Evolutionary conservation across 495 filamentous ascomycete genomes (phyloP).

Genomic region (Aspergillus affinis): DNA sequence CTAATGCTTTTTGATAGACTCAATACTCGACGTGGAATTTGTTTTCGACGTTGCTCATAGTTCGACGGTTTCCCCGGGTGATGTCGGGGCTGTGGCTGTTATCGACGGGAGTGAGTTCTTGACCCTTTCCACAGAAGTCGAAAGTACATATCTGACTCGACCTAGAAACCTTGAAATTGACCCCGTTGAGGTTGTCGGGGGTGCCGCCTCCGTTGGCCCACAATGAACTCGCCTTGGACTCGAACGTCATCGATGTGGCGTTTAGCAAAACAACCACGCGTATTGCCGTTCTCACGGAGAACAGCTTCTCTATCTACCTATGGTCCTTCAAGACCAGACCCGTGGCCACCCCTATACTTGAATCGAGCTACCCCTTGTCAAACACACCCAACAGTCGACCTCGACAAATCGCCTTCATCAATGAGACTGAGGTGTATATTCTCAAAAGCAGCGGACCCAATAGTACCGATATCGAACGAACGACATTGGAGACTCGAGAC

Average conservation of each 20-base stretch:
- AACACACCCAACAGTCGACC: slow-evolving; percentile 34
- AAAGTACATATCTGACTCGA: slow-evolving; percentile 10
- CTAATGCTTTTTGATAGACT: slow-evolving; percentile 20
- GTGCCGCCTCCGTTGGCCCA: slow-evolving; percentile 92
- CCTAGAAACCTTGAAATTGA: slow-evolving; percentile 70
- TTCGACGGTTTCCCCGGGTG: slow-evolving; percentile 67
- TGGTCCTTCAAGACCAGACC: slow-evolving; percentile 58
- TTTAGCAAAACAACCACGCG: slow-evolving; percentile 63
- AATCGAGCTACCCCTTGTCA: slow-evolving; percentile 47
- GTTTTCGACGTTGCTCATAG: slow-evolving; percentile 65
- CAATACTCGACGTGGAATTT: slow-evolving; percentile 66
- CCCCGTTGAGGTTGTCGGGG: slow-evolving; percentile 78
- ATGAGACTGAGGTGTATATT: slow-evolving; percentile 46
- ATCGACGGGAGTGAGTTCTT: slow-evolving; percentile 70
- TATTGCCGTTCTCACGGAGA: slow-evolving; percentile 69
- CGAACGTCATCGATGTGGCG: slow-evolving; percentile 70
- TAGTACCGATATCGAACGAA: slow-evolving; percentile 36
- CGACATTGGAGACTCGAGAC: slow-evolving; percentile 37
- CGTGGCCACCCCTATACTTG: slow-evolving; percentile 43
- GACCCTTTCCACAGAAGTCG: background rate
- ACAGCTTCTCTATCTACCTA: slow-evolving; percentile 61
- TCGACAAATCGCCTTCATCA: slow-evolving; percentile 43
- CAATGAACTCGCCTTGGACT: slow-evolving; percentile 64
- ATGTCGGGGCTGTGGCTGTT: slow-evolving; percentile 81
- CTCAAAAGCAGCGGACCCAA: slow-evolving; percentile 37